Conservation (phyloP, 2,329 filamentous ascomycete genomes). For the Paradendryphiella salina region DNA sequence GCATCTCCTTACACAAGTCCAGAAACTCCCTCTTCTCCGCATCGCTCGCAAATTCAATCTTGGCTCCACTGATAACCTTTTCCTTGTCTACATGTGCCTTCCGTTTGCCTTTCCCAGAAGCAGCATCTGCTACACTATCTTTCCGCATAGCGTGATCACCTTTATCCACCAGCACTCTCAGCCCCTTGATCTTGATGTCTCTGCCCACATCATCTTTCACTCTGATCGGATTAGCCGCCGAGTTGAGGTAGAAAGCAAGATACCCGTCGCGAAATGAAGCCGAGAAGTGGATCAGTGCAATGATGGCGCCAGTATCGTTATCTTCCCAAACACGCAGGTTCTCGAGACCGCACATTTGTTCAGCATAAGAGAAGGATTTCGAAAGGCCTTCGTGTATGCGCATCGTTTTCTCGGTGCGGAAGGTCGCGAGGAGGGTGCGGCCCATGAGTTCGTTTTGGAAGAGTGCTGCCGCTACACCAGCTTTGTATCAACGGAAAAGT, state of each 20-base stretch:
- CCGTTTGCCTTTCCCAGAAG: conserved; percentile 15
- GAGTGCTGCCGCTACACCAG: conserved; percentile 36
- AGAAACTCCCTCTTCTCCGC: conserved; percentile 50
- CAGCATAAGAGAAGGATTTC: conserved; percentile 50
- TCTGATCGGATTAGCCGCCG: conserved; percentile 41
- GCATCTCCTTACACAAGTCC: conserved; percentile 44
- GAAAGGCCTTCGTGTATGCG: conserved; percentile 51
- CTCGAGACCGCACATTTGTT: conserved; percentile 55
- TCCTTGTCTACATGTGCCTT: conserved; percentile 36
- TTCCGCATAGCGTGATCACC: conserved; percentile 22
- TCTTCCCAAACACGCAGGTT: conserved; percentile 54
- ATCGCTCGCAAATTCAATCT: conserved; percentile 51
- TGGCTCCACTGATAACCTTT: conserved; percentile 49
- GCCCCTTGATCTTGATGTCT: conserved; percentile 50
- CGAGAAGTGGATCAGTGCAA: conserved; percentile 52
- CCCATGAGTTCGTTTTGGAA: conserved; percentile 55
- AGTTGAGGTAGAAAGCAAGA: conserved; percentile 53
- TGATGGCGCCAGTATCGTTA: conserved; percentile 47
- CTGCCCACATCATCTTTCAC: conserved; percentile 48
- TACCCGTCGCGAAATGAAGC: conserved; percentile 51
- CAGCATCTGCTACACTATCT: conserved; percentile 21
- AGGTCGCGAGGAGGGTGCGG: conserved; percentile 49
- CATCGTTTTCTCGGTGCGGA: conserved; percentile 50
- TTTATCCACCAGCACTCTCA: conserved; percentile 43
- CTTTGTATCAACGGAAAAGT: not conserved